Base-by-base conservation (phyloP, 345 rosid genomes). In the Citrus australasica region DNA sequence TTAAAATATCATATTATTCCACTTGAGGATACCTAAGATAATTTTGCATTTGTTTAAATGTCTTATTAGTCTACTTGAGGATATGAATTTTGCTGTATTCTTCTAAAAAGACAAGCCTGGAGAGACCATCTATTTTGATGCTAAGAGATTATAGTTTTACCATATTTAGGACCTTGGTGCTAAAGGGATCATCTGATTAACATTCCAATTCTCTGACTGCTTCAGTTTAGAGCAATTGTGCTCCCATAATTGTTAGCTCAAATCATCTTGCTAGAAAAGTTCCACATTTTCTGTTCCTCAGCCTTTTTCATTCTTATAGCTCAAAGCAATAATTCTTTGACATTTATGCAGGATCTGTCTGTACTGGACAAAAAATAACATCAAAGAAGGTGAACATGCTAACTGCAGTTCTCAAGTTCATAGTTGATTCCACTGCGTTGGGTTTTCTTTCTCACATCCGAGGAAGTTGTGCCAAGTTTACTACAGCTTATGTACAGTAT, bases 351-450 rank as follows among this genome's bases (percentile, higher is more conserved):
- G 98, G 82, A 83, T 73, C 82, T 55, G 79, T 48, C 76, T 67
- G 78, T 76, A 42, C 80, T 64, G 73, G 80, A 63, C 88, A 83
- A 79, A 74, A 81, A 76, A 63, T 67, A 62, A 79, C 85, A 63
- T 42, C 83, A 69, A 88, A 86, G 48, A 88, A 82, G 85, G 84
- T 88, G 78, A 89, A 83, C 87, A 88, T 91, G 84, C 80, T 90
- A 25, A 88, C 92, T 2, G 79, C 90, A 62, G 79, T 96, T 78
- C 91, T 96, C 81, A 92, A 91, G 89, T 89, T 90, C 85, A 55
- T 88, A 27, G 87, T 90, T 17, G 98, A 96, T 71, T 87, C 90
- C 4, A 69, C 75, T 51, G 87, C 91, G 62, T 65, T 91, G 88
- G 90, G 88, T 72, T 85, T 87, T 74, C 82, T 83, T 77, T 84